Percentiles rank a stretch among this genome's conserved stretches.
phyloP scores from a whole-genome alignment of 192 early-diverging fungal species.

The Rhizophagus sp. region DNA sequence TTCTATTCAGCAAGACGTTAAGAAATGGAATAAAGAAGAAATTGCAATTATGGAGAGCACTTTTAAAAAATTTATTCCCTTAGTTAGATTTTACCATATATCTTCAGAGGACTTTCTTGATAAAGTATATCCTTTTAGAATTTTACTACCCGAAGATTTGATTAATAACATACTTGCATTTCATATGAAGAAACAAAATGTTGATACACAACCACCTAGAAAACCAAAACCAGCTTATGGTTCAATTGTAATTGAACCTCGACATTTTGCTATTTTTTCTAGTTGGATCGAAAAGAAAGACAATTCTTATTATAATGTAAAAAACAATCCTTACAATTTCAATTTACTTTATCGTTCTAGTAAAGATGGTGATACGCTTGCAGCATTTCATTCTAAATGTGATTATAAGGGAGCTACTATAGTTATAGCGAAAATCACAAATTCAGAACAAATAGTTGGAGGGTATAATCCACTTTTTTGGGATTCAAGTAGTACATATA shows the following conservation, averaged over 20 bases:
- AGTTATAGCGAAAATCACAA: not conserved
- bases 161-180: not conserved
- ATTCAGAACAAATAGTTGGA: not conserved
- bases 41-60: not conserved
- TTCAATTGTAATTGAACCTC: not conserved
- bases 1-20: not conserved
- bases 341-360: constrained; percentile 7
- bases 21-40: not conserved
- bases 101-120: too few relatives aligned
- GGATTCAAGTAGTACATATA: not conserved
- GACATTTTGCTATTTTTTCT: not conserved
- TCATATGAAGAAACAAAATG: not conserved
- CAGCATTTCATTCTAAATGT: not conserved
- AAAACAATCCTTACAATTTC: not conserved
- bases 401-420: not conserved
- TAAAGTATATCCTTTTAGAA: too few relatives aligned
- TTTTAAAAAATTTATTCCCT: too few relatives aligned
- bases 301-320: not conserved
- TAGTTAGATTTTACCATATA: too few relatives aligned
- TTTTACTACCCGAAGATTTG: not conserved
- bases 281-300: constrained; percentile 1
- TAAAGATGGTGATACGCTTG: not conserved
- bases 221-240: too few relatives aligned
- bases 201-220: not conserved
- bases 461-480: constrained; percentile 7